Conservation (phyloP, 768 basidiomycete genomes). For the Rhodotorula graminis region DNA sequence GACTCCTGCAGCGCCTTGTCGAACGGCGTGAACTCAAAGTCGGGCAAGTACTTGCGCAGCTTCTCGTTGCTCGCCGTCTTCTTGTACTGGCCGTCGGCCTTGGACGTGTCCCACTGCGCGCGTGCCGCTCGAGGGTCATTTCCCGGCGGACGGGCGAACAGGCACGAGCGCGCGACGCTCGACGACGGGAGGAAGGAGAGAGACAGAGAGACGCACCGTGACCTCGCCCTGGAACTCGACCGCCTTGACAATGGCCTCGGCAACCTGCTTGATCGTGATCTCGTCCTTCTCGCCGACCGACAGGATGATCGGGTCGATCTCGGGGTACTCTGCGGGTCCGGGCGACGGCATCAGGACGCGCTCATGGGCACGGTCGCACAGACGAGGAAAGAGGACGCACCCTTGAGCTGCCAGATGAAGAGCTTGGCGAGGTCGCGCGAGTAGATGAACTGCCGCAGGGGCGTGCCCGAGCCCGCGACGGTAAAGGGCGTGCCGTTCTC, state of each 20-base stretch:
- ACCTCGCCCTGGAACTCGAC: constrained; percentile 75
- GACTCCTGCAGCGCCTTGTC: constrained; percentile 69
- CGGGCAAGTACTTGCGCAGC: constrained; percentile 66
- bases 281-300: constrained; percentile 92
- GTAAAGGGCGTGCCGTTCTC: constrained; percentile 79
- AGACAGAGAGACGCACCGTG: constrained; percentile 51
- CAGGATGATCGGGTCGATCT: constrained; percentile 87
- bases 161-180: background rate
- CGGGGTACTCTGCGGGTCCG: constrained; percentile 63
- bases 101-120: constrained; percentile 70
- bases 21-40: constrained; percentile 88
- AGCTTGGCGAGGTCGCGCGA: constrained; percentile 91
- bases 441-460: constrained; percentile 95
- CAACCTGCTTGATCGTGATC: constrained; percentile 83
- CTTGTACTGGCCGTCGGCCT: constrained; percentile 71
- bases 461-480: constrained; percentile 84
- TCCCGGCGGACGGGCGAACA: too few species aligned
- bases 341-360: constrained; percentile 52
- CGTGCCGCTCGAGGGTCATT: too few species aligned
- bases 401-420: constrained; percentile 71
- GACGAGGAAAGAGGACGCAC: background rate
- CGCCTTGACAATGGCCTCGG: constrained; percentile 82
- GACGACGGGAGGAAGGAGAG: background rate
- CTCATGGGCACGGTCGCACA: background rate
- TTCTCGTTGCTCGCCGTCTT: constrained; percentile 84